Percentiles rank a stretch among this genome's conserved stretches.
phyloP scores from a whole-genome alignment of 495 filamentous ascomycete genomes.

The Xylaria longipes region DNA sequence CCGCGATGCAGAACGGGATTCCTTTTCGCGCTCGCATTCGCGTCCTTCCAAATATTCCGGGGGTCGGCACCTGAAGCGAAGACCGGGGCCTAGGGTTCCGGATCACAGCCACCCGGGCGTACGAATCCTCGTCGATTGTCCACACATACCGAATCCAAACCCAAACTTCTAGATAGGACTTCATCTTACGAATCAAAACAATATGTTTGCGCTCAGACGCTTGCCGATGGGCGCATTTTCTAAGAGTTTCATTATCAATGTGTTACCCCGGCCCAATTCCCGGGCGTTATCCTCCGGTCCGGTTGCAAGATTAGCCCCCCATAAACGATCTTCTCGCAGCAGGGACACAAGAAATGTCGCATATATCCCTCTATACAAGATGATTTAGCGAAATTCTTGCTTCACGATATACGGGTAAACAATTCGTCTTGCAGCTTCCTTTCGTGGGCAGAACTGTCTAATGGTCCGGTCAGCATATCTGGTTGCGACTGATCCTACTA shows the following conservation, averaged over 20 bases:
- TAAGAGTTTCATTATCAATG: background rate
- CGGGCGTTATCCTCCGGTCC: background rate
- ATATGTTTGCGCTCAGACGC: background rate
- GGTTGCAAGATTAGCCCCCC: background rate
- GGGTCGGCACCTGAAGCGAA: background rate
- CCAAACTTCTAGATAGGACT: background rate
- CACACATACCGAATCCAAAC: background rate
- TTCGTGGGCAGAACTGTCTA: no score
- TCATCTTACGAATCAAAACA: no score
- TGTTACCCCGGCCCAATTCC: background rate
- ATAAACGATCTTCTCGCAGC: background rate
- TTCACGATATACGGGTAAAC: no score
- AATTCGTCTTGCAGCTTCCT: no score
- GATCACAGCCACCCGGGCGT: background rate
- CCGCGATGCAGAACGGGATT: background rate
- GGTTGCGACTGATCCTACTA: no score
- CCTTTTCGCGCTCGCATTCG: background rate
- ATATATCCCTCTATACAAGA: background rate
- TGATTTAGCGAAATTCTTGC: no score
- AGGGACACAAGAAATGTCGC: background rate
- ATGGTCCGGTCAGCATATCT: no score
- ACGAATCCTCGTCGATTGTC: background rate
- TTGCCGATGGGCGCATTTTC: background rate
- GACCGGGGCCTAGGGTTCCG: background rate
- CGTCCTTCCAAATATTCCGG: conserved; percentile 3